A percentile compares a stretch with the other conserved stretches of the same genome.
phyloP scores from a whole-genome alignment of 2,329 filamentous ascomycete species.

The Westerdykella sp. region DNA sequence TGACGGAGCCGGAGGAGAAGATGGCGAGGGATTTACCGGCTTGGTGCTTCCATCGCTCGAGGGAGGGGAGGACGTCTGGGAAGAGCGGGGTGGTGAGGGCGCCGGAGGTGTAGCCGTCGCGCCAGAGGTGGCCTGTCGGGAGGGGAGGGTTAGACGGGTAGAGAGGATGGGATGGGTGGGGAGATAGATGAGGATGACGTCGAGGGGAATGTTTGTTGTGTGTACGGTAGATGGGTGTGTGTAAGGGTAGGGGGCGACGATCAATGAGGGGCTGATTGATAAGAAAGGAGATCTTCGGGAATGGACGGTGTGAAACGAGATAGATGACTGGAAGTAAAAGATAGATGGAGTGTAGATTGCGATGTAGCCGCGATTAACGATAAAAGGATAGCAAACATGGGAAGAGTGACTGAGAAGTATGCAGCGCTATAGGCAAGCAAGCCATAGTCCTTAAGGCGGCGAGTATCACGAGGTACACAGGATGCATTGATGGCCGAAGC shows the following conservation, averaged over 20 bases:
- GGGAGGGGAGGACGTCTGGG: conserved; percentile 61
- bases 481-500: too few relatives aligned
- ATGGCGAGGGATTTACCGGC: conserved; percentile 58
- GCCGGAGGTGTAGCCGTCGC: conserved; percentile 64
- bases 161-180: background rate
- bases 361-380: conserved; percentile 10
- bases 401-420: conserved; percentile 1
- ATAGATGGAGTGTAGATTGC: conserved; percentile 4
- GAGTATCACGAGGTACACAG: too few relatives aligned
- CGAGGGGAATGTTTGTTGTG: conserved; percentile 1
- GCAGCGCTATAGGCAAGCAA: too few relatives aligned
- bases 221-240: background rate
- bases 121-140: conserved; percentile 62
- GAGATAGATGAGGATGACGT: conserved; percentile 2
- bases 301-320: too few relatives aligned
- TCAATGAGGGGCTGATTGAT: conserved; percentile 2
- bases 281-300: background rate
- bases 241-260: conserved; percentile 1
- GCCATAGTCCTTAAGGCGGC: too few relatives aligned
- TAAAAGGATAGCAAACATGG: conserved; percentile 5
- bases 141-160: conserved; percentile 15
- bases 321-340: too few relatives aligned
- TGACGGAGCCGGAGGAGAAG: conserved; percentile 75
- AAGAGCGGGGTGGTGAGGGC: conserved; percentile 68
- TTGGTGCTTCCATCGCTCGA: conserved; percentile 53